Percentiles rank a stretch among this genome's conserved stretches.
Conservation (phyloP, 495 filamentous ascomycete species). For the Penicillium chermesinum region DNA sequence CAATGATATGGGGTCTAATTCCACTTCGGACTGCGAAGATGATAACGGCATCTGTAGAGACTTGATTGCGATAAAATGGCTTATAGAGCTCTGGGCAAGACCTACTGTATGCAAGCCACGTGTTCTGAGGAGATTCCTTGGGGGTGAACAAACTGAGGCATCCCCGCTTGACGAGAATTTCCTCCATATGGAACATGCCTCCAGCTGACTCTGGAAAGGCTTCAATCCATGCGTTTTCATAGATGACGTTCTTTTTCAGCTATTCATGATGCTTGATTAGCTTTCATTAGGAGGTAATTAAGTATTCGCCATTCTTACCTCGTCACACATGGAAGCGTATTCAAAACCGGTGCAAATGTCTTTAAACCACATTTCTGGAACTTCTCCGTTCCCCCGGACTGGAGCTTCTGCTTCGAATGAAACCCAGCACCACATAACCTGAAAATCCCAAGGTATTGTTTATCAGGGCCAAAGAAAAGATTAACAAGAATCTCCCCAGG, state of each 20-base stretch:
- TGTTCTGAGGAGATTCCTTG: background rate
- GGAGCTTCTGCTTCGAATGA: background rate
- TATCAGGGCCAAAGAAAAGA: slow-evolving; percentile 35
- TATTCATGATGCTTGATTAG: background rate
- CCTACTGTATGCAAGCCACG: background rate
- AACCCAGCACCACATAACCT: slow-evolving; percentile 31
- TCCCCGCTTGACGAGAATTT: slow-evolving; percentile 14
- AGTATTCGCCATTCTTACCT: slow-evolving; percentile 29
- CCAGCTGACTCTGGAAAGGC: slow-evolving; percentile 31
- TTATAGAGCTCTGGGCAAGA: background rate
- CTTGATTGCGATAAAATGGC: background rate
- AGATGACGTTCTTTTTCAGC: background rate
- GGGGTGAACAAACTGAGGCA: slow-evolving; percentile 11
- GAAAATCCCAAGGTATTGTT: slow-evolving; percentile 29
- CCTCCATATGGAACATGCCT: slow-evolving; percentile 22
- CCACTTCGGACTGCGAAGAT: too few relatives aligned
- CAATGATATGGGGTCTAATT: too few relatives aligned
- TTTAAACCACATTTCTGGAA: slow-evolving; percentile 38
- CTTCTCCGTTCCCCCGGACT: background rate
- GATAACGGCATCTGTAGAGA: background rate
- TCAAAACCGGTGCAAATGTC: slow-evolving; percentile 31
- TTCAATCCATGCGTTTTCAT: slow-evolving; percentile 32
- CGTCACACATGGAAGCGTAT: slow-evolving; percentile 24
- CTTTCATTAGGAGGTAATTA: too few relatives aligned
- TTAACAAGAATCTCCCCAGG: slow-evolving; percentile 19